Percentiles rank a stretch among this genome's conserved stretches.
phyloP scores from a whole-genome alignment of 2,329 filamentous ascomycete genomes.

The Fusarium penzigii region DNA sequence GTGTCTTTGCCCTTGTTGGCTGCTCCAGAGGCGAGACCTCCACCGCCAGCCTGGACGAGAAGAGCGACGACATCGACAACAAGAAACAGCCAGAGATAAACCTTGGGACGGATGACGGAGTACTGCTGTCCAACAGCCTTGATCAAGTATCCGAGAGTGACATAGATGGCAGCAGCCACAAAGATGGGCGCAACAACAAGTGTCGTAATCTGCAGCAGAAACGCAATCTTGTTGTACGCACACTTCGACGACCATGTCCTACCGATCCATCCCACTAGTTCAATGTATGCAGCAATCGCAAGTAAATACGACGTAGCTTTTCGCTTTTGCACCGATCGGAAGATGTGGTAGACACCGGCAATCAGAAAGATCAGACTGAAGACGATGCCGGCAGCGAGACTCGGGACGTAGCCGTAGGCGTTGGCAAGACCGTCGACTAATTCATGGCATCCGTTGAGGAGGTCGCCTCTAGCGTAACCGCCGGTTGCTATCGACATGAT shows the following conservation, averaged over 20 bases:
- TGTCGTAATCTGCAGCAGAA: slow-evolving; percentile 51
- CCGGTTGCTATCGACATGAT: slow-evolving; percentile 17
- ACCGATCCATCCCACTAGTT: slow-evolving; percentile 50
- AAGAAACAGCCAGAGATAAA: slow-evolving; percentile 51
- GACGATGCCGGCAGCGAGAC: slow-evolving; percentile 19
- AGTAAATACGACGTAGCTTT: slow-evolving; percentile 19
- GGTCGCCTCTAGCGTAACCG: slow-evolving; percentile 19
- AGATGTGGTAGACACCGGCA: slow-evolving; percentile 16
- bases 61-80: slow-evolving; percentile 33
- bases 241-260: slow-evolving; percentile 50
- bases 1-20: slow-evolving; percentile 38
- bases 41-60: slow-evolving; percentile 45
- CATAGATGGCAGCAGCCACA: slow-evolving; percentile 52
- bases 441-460: slow-evolving; percentile 21
- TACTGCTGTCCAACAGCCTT: slow-evolving; percentile 42
- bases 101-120: slow-evolving; percentile 42
- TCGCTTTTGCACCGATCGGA: slow-evolving; percentile 21
- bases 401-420: slow-evolving; percentile 24
- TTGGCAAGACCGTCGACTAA: slow-evolving; percentile 17
- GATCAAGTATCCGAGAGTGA: slow-evolving; percentile 50
- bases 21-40: slow-evolving; percentile 43
- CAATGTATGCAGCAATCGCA: slow-evolving; percentile 26
- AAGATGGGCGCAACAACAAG: slow-evolving; percentile 48
- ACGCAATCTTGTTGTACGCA: slow-evolving; percentile 49
- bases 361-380: slow-evolving; percentile 18